Base-by-base conservation (phyloP, 148 eudicot genomes). In the Amaranthus palmeri region DNA sequence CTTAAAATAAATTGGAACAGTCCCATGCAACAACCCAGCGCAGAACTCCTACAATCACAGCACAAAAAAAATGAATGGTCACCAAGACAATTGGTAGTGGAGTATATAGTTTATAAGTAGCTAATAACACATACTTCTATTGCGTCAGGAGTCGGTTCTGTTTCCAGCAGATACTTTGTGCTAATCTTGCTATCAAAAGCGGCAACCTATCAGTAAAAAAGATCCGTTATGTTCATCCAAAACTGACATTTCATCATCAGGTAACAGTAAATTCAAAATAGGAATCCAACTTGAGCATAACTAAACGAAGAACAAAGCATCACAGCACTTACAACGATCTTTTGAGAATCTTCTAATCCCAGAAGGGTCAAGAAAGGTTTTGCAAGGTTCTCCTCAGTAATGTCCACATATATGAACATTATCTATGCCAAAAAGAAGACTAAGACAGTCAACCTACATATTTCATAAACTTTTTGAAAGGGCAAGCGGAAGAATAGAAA, bases 131-230 rank as follows among this genome's bases (percentile, higher is more conserved):
- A 43, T 83, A 93, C 98, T 69, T 91, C 90, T 67, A 89, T 78
- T 47, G 87, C 80, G 72, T 74, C 81, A 9, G 87, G 84, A 42
- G 84, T 85, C 49, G 88, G 90, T 67, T 89, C 92, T 14, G 87
- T 78, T 72, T 89, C 93, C 82, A 91, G 75, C 75, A 93, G 74
- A 87, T 88, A 88, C 84, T 93, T 93, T 54, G 91, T 58, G 80
- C 87, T 87, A 77, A 79, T 84, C 78, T 84, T 89, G 91, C 87
- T 89, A 74, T 93, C 88, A 77, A 91, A 93, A 65, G 96, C 96
- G 64, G 87, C 84, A 62, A 89, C 88, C 97, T 93, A 74, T 41
- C 60, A 77, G 57, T 41, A 67, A 77, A 46, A 77, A 9, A 6
- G 71, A 61, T 55, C 64, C 77, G 44, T 54, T 15, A 57, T 6